phyloP scores from a whole-genome alignment of 768 basidiomycete species.

The Hygrocybe coccinea region DNA sequence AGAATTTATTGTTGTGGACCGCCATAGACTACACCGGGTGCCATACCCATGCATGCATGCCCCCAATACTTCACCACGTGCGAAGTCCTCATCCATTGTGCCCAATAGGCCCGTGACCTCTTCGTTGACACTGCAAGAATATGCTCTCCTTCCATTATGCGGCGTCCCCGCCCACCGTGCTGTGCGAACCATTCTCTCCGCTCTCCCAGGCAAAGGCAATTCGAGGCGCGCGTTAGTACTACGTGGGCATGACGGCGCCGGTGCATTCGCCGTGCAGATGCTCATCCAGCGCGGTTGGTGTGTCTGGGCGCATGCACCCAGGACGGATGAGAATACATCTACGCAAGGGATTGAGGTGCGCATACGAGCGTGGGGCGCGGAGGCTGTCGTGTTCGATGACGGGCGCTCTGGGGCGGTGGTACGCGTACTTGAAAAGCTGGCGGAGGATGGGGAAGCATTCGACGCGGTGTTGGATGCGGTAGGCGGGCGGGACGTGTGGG shows the following conservation, averaged over 20 bases:
- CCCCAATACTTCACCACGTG: neutral
- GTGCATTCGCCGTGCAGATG: slow-evolving; percentile 76
- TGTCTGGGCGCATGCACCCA: slow-evolving; percentile 62
- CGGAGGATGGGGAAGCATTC: slow-evolving; percentile 54
- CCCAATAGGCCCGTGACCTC: slow-evolving; percentile 1
- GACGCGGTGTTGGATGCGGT: slow-evolving; percentile 82
- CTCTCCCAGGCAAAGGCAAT: slow-evolving; percentile 29
- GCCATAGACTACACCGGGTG: slow-evolving; percentile 67
- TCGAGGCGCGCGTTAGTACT: slow-evolving; percentile 50
- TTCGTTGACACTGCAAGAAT: slow-evolving; percentile 54
- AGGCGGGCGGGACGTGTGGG: slow-evolving; percentile 77
- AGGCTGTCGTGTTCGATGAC: slow-evolving; percentile 72
- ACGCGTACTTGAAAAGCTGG: slow-evolving; percentile 48
- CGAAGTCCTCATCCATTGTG: neutral
- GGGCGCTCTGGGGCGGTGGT: slow-evolving; percentile 37
- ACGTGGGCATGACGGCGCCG: slow-evolving; percentile 67
- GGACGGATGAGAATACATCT: slow-evolving; percentile 19
- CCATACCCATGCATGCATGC: slow-evolving; percentile 50
- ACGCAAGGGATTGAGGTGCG: slow-evolving; percentile 48
- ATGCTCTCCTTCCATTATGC: slow-evolving; percentile 73
- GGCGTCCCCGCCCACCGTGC: slow-evolving; percentile 83
- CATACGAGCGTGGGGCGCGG: slow-evolving; percentile 65
- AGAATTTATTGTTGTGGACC: slow-evolving; percentile 84
- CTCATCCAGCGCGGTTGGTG: slow-evolving; percentile 64
- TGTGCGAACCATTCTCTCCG: slow-evolving; percentile 59